Evolutionary conservation across 352 stramenopile genomes (phyloP), one percentile per base, ranked within the genome.

Genomic region (Stramenopiles sp.): DNA sequence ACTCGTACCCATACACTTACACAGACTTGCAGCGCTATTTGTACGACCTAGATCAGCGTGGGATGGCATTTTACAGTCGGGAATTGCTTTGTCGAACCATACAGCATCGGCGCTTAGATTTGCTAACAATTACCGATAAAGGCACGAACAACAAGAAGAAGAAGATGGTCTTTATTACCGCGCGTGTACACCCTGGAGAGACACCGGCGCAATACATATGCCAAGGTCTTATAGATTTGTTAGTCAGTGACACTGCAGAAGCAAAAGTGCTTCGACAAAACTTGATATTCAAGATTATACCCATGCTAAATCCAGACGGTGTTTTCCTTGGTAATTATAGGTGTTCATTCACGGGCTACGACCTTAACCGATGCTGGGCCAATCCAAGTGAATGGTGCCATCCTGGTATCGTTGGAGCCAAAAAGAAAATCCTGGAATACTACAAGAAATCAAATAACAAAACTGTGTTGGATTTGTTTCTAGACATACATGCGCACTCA

Each of bases 1-100:
- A 94, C 82, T 93, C 86, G 75, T 92, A 92, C 75, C 90, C 90
- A 32, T 95, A 95, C 84, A 92, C 91, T 67, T 95, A 94, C 84
- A 89, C 89, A 0, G 83, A 86, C 0, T 76, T 94, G 8, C 89
- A 94, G 75, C 81, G 78, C 0, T 89, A 87, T 33, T 80, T 94
- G 32, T 81, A 87, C 0, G 82, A 75, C 0, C 81, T 94, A 0
- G 86, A 93, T 14, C 4, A 55, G 14, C 39, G 39, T 55, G 14
- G 39, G 14, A 55, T 14, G 4, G 4, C 4, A 55, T 55, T 55
- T 55, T 14, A 14, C 14, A 4, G 39, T 14, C 39, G 39, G 4
- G 4, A 4, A 55, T 55, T 55, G 14, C n/a, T n/a, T n/a, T 55
- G 39, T 55, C 39, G 14, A 55, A 55, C 39, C 4, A 4, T 78